phyloP scores from a whole-genome alignment of 2,329 filamentous ascomycete genomes.

The Microsporum ferrugineum region DNA sequence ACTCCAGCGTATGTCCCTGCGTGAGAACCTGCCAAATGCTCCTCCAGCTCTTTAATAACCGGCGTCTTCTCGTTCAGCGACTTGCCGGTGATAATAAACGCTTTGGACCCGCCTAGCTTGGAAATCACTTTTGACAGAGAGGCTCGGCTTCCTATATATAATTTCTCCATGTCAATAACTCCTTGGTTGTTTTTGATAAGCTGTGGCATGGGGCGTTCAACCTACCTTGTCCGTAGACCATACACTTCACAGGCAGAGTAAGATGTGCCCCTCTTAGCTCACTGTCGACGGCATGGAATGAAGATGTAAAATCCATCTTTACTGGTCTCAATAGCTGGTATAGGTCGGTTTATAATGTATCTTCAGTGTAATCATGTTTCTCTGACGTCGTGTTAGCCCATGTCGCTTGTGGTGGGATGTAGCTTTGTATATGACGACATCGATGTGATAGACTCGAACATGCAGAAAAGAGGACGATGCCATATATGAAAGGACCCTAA shows the following conservation, averaged over 20 bases:
- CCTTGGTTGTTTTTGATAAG: not conserved
- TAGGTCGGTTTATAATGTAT: not conserved
- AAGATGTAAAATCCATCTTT: not conserved
- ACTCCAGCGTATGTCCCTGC: constrained; percentile 12
- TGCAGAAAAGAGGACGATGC: too few species aligned
- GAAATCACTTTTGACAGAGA: constrained; percentile 8
- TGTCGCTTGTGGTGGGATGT: not conserved
- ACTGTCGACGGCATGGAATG: constrained; percentile 7
- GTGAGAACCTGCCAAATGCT: constrained; percentile 5
- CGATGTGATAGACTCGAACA: not conserved
- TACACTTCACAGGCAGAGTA: constrained; percentile 11
- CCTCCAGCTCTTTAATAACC: constrained; percentile 10
- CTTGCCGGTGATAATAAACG: constrained; percentile 13
- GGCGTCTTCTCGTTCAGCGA: constrained; percentile 13
- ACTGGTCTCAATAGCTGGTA: not conserved
- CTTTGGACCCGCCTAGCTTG: constrained; percentile 11
- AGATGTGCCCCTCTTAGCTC: constrained; percentile 8
- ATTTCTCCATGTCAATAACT: not conserved
- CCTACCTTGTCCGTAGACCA: constrained; percentile 13
- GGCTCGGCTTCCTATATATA: constrained; percentile 8
- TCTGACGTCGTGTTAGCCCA: not conserved
- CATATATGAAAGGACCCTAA: too few species aligned
- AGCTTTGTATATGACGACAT: not conserved
- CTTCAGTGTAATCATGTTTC: not conserved
- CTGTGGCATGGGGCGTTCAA: not conserved